Percentiles rank a stretch among this genome's conserved stretches.
These are phyloP conservation scores for Hyaloscypha hepaticicola DNA, from an alignment of 495 filamentous ascomycete genomes.

Conservation along the genomic window DNA sequence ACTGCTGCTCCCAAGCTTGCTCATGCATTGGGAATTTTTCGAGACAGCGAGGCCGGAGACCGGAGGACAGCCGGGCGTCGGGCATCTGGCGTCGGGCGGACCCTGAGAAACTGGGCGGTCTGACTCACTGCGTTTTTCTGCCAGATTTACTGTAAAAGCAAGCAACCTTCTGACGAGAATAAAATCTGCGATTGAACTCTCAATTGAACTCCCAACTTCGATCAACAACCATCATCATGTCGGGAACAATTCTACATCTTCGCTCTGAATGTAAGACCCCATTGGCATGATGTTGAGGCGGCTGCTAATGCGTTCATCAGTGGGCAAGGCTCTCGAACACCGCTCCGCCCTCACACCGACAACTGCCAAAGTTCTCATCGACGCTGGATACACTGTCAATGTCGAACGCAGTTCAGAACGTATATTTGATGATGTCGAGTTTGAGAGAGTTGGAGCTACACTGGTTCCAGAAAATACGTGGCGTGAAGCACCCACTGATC, in stretches of 20 bases:
- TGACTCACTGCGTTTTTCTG: constrained; percentile 3
- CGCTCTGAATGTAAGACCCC: constrained; percentile 31
- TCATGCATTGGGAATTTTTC: background rate
- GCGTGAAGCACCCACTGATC: constrained; percentile 68
- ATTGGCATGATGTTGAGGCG: constrained; percentile 24
- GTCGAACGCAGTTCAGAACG: constrained; percentile 78
- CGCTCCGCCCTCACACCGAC: constrained; percentile 43
- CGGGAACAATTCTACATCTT: constrained; percentile 30
- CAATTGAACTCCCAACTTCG: constrained; percentile 2
- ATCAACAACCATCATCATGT: constrained; percentile 19
- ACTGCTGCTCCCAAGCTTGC: too few relatives aligned
- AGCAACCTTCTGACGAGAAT: background rate
- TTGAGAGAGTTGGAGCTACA: constrained; percentile 61
- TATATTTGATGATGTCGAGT: constrained; percentile 79
- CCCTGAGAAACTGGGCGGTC: background rate
- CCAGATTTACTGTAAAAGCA: background rate
- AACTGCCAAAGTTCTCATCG: constrained; percentile 73
- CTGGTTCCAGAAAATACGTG: constrained; percentile 84
- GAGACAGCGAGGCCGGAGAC: background rate
- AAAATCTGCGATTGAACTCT: constrained; percentile 6
- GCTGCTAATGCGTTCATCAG: constrained; percentile 30
- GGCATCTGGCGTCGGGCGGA: too few relatives aligned
- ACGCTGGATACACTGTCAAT: constrained; percentile 80
- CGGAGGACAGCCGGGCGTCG: too few relatives aligned
- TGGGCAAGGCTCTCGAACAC: constrained; percentile 30